Conservation (phyloP, 306 rosid species). For the Gleditsia sinensis region DNA sequence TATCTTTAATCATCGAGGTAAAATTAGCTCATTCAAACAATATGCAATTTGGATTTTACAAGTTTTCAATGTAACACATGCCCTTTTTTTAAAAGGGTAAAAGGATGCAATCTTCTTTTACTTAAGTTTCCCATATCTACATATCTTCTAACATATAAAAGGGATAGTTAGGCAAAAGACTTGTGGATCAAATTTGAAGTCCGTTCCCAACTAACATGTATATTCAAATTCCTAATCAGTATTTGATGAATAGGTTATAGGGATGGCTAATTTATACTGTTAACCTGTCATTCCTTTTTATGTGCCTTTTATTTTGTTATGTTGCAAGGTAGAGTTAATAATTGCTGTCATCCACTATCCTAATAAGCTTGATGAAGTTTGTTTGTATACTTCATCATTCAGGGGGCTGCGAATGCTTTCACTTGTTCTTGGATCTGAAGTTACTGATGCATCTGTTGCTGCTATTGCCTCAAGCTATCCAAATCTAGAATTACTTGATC, state of each 20-base stretch:
- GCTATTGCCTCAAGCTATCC: constrained; percentile 76
- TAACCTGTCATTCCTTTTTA: not conserved
- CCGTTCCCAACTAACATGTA: not conserved
- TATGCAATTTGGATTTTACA: too few species aligned
- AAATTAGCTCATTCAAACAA: too few species aligned
- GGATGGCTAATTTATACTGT: not conserved
- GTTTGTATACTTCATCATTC: constrained; percentile 3
- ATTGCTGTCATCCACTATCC: not conserved
- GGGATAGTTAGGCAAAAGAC: not conserved
- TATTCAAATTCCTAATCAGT: not conserved
- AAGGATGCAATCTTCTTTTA: not conserved
- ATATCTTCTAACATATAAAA: not conserved
- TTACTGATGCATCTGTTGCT: constrained; percentile 87
- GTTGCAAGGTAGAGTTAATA: not conserved
- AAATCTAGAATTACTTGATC: constrained; percentile 67
- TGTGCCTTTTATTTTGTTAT: not conserved
- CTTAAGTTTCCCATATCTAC: not conserved
- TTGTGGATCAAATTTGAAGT: not conserved
- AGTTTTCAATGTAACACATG: too few species aligned
- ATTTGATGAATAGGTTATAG: not conserved
- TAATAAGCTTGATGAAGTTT: constrained; percentile 18
- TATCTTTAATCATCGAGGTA: too few species aligned
- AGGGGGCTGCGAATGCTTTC: constrained; percentile 77
- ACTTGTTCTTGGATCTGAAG: constrained; percentile 78
- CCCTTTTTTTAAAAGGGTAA: too few species aligned